A percentile compares a stretch with the other conserved stretches of the same genome.
phyloP scores from a whole-genome alignment of 345 rosid genomes.

The Murraya koenigii region DNA sequence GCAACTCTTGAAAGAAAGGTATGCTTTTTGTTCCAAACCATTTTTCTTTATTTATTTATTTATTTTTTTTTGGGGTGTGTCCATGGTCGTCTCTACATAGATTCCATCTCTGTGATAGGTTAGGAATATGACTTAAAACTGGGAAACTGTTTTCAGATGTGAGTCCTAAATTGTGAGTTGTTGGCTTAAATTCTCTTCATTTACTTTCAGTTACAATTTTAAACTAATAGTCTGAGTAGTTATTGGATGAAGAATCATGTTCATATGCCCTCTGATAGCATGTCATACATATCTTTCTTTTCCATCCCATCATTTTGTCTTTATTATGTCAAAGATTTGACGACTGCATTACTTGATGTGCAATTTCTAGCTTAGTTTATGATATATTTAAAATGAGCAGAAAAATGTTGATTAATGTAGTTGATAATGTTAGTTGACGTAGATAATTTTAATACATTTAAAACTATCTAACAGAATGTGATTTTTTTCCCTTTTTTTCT shows the following conservation, averaged over 20 bases:
- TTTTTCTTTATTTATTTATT: too few relatives aligned
- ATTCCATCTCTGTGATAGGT: not conserved
- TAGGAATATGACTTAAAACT: not conserved
- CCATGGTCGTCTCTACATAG: not conserved
- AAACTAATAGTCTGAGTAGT: not conserved
- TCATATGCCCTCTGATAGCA: not conserved
- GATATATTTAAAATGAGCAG: not conserved
- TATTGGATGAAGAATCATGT: not conserved
- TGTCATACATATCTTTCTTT: not conserved
- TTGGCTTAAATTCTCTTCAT: not conserved
- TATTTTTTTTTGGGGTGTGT: not conserved
- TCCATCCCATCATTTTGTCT: not conserved
- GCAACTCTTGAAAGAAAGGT: conserved; percentile 96
- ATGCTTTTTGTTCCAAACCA: not conserved
- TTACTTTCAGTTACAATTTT: not conserved
- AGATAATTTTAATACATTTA: not conserved
- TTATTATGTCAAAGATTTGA: not conserved
- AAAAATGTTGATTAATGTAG: not conserved
- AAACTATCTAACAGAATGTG: not conserved
- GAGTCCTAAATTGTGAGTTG: not conserved
- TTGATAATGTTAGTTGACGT: not conserved
- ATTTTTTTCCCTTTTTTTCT: too few relatives aligned
- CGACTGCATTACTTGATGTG: not conserved
- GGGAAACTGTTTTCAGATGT: not conserved
- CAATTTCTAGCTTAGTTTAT: not conserved